Base-by-base conservation (phyloP, 805 yeast species). In the Tetrapisispora iriomotensis region DNA sequence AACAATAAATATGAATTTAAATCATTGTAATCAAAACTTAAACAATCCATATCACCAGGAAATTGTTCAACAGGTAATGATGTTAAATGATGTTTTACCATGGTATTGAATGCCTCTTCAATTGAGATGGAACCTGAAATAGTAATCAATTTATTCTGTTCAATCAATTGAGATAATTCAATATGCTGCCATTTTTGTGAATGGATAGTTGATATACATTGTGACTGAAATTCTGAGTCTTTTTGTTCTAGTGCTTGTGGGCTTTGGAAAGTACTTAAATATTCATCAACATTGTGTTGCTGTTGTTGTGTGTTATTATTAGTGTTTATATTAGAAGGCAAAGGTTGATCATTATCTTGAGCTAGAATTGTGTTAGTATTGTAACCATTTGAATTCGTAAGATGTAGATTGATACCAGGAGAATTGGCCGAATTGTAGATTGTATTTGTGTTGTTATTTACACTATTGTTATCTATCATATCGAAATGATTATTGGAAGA, bases 11-110 rank as follows among this genome's bases (percentile, higher is more conserved):
- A 87, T 10, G 96, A 79, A 53, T 85, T 87, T 60, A 90, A 70
- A 62, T 90, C 96, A 22, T 90, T 74, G 62, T 86, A 92, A 61
- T 92, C 98, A 60, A 90, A 90, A 2, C 95, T 82, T 44, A 82
- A 70, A 53, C 92, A 85, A 47, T 79, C 73, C 48, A 79, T 64
- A 48, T 77, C 84, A 37, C 70, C 66, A 2, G 68, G 65, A 42
- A 51, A 65, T 35, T 70, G 66, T 45, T 71, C 74, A 14, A 90
- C 92, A 0, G 98, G 97, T 40, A 92, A 66, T 13, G 94, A 81
- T 2, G 96, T 90, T 53, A 92, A 71, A 46, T 81, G 78, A 59
- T 88, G 72, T 24, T 70, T 64, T 23, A 74, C 71, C 53, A 90
- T 68, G 4, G 80, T 77, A 51, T 87, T 86, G 64, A 84, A 92